Base-by-base conservation (phyloP, 2,329 filamentous ascomycete genomes). In the Colletotrichum sp. region DNA sequence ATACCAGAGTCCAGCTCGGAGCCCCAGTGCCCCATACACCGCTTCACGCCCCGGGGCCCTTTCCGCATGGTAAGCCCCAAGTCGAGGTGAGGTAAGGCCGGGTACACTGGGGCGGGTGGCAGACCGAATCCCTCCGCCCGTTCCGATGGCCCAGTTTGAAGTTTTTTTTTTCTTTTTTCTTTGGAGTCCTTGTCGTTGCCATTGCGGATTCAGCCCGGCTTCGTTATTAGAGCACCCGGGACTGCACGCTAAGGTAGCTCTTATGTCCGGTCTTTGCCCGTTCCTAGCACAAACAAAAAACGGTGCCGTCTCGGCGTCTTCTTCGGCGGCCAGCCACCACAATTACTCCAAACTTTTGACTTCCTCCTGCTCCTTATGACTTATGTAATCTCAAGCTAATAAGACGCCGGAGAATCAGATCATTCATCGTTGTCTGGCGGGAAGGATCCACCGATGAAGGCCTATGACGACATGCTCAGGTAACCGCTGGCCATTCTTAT, bases 71-170 rank as follows among this genome's bases (percentile, higher is more conserved):
- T 55, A 24, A 61, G 26, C 28, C 59, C 71, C 71, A 67, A 43
- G 32, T 7, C 63, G 26, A 66, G 63, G 26, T 52, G 30, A 66
- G 36, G 21, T 32, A 30, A 48, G 36, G 34, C 21, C n/a, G 24
- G 28, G 3, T 66, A 28, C 43, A 21, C 43, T n/a, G 39, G 24
- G 28, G 39, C 36, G 24, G 39, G 63, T 66, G 24, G 59, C 43
- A 70, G 36, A 39, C 67, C 67, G 71, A 71, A 73, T 70, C 15
- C 57, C 71, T 48, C 32, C 61, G 68, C 21, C 72, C 68, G 34
- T 72, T 72, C 72, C 68, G 61, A 59, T 21, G 59, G 21, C 34
- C 72, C 32, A 71, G 28, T 15, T 55, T 26, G 28, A 18, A 34
- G 30, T 64, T 43, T 55, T 64, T 6, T 55, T 55, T 13, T 43